Base-by-base conservation (phyloP, 2,329 filamentous ascomycete genomes). In the Tolypocladium inflatum region DNA sequence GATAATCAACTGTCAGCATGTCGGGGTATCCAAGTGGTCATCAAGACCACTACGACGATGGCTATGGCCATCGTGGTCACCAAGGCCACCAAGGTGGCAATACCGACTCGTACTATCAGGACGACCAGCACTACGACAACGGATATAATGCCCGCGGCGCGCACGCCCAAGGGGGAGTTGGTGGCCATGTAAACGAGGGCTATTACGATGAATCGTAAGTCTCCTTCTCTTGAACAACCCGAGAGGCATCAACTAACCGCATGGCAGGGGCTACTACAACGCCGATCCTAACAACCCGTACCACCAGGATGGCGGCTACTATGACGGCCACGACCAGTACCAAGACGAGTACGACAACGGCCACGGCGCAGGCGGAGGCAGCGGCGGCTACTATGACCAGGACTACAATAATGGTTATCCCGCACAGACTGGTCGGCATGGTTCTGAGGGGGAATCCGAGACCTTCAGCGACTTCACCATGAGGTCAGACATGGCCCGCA, bases 381-480 rank as follows among this genome's bases (percentile, higher is more conserved):
- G 17, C 23, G 39, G 19, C 19, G 74, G 71, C 45, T 85, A 89
- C 67, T 82, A 83, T 61, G 82, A 83, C 55, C 81, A 87, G 59
- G 84, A 84, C 63, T 84, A 86, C 65, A 90, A 97, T 66, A 90
- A 96, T 70, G 88, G 87, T 59, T 84, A 89, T 63, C 78, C 78
- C 62, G 79, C 78, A 48, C 81, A 86, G 55, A 80, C 72, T 35
- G 86, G 84, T 56, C 88, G 89, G 56, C 88, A 89, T 6, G 91
- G 93, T 62, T 96, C 93, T 0, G 94, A 99, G 70, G 94, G 97
- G 66, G 94, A 97, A 67, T 99, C 94, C 0, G 94, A 99, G 77
- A 97, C 94, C 0, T 99, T 99, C 76, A 97, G 93, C 72, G 94
- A 99, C 74, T 99, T 99, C 76, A 99, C 94, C 58, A 99, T 99